Percentiles rank a stretch among this genome's conserved stretches.
phyloP scores from a whole-genome alignment of 805 yeast species.

The Teunomyces panamensis region DNA sequence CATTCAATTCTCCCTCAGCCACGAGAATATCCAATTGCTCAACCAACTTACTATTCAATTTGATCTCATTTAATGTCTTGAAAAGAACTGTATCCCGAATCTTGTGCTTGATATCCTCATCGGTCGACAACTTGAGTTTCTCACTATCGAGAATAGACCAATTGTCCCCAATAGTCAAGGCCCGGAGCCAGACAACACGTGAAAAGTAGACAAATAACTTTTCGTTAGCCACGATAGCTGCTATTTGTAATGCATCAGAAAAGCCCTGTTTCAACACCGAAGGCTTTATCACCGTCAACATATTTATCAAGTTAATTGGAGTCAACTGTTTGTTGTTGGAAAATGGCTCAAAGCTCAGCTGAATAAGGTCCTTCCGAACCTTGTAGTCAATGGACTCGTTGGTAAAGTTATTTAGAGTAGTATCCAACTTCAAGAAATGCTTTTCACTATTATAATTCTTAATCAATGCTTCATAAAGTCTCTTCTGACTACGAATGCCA shows the following conservation, averaged over 20 bases:
- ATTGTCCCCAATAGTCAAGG: slow-evolving; percentile 48
- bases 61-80: slow-evolving; percentile 32
- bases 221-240: slow-evolving; percentile 39
- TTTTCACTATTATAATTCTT: slow-evolving; percentile 24
- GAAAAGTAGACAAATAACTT: slow-evolving; percentile 17
- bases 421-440: slow-evolving; percentile 24
- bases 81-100: slow-evolving; percentile 43
- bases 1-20: background rate
- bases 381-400: slow-evolving; percentile 12
- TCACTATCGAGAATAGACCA: slow-evolving; percentile 43
- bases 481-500: slow-evolving; percentile 48
- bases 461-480: slow-evolving; percentile 20
- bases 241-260: slow-evolving; percentile 48
- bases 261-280: slow-evolving; percentile 17
- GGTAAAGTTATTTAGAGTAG: slow-evolving; percentile 16
- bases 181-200: slow-evolving; percentile 54
- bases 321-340: slow-evolving; percentile 37
- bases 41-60: slow-evolving; percentile 6
- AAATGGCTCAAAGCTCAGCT: slow-evolving; percentile 25
- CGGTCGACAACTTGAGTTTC: slow-evolving; percentile 31
- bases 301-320: slow-evolving; percentile 48
- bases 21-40: slow-evolving; percentile 15
- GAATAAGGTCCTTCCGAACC: slow-evolving; percentile 15
- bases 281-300: slow-evolving; percentile 46
- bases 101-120: slow-evolving; percentile 37